Base-by-base conservation (phyloP, 768 basidiomycete species). In the Leccinum boreale region DNA sequence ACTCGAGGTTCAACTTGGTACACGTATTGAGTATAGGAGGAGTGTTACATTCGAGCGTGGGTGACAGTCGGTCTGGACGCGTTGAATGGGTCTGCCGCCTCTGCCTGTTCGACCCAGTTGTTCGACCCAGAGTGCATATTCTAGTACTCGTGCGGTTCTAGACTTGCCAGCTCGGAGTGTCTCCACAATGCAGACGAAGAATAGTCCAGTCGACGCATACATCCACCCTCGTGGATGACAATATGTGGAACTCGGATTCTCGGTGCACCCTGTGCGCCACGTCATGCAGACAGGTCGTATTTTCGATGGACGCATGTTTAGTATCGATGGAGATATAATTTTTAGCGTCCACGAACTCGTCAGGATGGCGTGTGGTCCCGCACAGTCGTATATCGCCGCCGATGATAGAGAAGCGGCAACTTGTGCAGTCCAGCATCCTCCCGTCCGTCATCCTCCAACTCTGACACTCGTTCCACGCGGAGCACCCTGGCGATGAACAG, bases 401-500 rank as follows among this genome's bases (percentile, higher is more conserved):
- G 79, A 63, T 89, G 81, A 68, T 90, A 90, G 54, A 90, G 68
- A 58, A 90, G 72, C 3, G 88, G 88, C 36, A 81, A 66, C 51
- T 72, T 77, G 68, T 74, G 69, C 53, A 69, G 47, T 9, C 7
- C 50, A 14, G 61, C 60, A 46, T 58, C 57, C 36, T 61, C 59
- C 7, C 60, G 45, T 14, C n/a, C 35, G 1, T 48, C 55, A 17
- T 58, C 70, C 46, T 65, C 69, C 44, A 60, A 65, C 8, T 53
- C 44, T 47, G 65, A 64, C 0, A 72, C 72, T 62, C 79, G 77
- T 59, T 81, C 78, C 45, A 94, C 85, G 26, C 84, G 73, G 29
- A 84, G 72, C 11, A 95, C 92, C n/a, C 79, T 76, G 14, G 90
- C 92, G 60, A 95, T 84, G 72, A 92, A 94, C 44, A 95, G 73